Percentiles rank a stretch among this genome's conserved stretches.
Evolutionary conservation across 148 eudicot species (phyloP).

Genomic region (Amaranthus palmeri): DNA sequence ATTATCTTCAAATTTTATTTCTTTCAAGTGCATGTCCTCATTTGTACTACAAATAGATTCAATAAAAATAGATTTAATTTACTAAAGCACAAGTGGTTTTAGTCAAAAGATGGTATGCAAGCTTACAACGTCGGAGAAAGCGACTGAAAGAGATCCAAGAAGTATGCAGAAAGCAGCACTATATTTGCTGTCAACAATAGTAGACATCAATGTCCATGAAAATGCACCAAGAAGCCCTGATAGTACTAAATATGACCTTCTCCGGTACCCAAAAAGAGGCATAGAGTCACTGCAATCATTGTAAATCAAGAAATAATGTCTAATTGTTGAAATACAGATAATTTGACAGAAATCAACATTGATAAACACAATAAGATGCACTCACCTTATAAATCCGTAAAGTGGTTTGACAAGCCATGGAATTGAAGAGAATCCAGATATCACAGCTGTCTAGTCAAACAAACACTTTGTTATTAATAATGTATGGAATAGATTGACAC

Average conservation of each 20-base stretch:
- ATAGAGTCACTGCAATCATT: constrained; percentile 63
- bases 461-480: constrained; percentile 36
- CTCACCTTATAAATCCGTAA: constrained; percentile 93
- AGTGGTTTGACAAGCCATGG: constrained; percentile 99
- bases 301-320: constrained; percentile 7
- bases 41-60: too few relatives aligned
- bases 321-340: background rate
- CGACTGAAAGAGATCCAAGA: constrained; percentile 96
- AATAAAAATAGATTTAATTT: too few relatives aligned
- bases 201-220: constrained; percentile 95
- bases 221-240: constrained; percentile 97
- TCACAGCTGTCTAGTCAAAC: constrained; percentile 88
- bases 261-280: constrained; percentile 95
- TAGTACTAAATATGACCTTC: constrained; percentile 84
- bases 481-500: constrained; percentile 3
- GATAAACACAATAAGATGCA: background rate
- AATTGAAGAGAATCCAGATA: constrained; percentile 84
- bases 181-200: constrained; percentile 80
- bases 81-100: background rate
- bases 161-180: constrained; percentile 83
- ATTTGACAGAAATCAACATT: background rate
- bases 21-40: too few relatives aligned
- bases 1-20: too few relatives aligned
- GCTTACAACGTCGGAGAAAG: constrained; percentile 99
- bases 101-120: background rate